Base-by-base conservation (phyloP, 75 land plant species). In the Selaginella moellendorffii region DNA sequence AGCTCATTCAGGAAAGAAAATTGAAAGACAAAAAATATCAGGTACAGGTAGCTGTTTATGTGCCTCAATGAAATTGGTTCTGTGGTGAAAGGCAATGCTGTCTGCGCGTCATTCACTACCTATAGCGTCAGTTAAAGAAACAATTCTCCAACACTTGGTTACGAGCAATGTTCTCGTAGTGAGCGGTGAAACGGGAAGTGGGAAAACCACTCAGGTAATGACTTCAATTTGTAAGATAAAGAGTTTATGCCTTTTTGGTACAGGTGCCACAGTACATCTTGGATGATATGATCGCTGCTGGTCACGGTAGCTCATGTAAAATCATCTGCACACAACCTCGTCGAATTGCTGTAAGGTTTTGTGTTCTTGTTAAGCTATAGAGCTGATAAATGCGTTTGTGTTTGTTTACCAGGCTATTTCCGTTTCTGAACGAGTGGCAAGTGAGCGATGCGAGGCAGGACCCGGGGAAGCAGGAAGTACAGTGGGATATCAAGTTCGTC, bases 401-500 rank as follows among this genome's bases (percentile, higher is more conserved):
- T 5, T 14, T 5, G 5, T 5, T 5, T 54, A 26, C 31, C 68
- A 89, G 96, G 96, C 96, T 28, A 84, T 84, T 61, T 86, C 96
- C 61, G 87, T 90, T 30, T 87, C 96, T 20, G 88, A 90, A 72
- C 79, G 96, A 71, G 96, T 90, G 52, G 86, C 96, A 65, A 76
- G 67, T 75, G 96, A 90, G 66, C 79, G 87, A 26, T 85, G 83
- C 73, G 96, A 90, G 54, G 76, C 84, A 28, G 46, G 76, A n/a
- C 96, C 91, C 31, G 96, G 96, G 36, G 71, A 66, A 46, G 30
- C 70, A 70, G 83, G 79, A 54, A 85, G 90, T 46, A 62, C 86
- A 65, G 96, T 90, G 71, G 96, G 96, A 51, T 90, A 87, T 78
- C 96, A 90, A 83, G 96, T 90, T 30, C 96, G 96, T 69, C 85